Conservation (phyloP, 345 rosid genomes). For the Salix suchowensis region DNA sequence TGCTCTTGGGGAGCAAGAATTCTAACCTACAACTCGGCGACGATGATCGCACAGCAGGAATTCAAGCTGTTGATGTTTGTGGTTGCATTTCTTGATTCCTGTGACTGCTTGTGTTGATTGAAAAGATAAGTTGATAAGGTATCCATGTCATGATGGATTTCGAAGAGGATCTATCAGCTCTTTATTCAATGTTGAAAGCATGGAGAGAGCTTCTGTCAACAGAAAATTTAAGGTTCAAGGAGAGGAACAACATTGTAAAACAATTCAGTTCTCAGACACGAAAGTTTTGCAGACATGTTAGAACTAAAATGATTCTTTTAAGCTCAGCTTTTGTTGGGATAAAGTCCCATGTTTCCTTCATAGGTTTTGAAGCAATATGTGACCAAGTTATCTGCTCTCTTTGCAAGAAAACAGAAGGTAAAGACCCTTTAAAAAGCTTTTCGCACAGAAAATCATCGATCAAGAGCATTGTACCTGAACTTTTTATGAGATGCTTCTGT, state of each 20-base stretch:
- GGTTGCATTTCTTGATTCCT: not conserved
- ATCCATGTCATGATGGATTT: conserved; percentile 26
- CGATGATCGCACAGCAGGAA: not conserved
- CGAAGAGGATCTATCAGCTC: conserved; percentile 27
- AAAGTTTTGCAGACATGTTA: not conserved
- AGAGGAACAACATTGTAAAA: not conserved
- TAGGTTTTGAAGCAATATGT: not conserved
- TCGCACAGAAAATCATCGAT: not conserved
- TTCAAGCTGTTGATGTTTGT: not conserved
- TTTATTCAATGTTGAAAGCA: conserved; percentile 25
- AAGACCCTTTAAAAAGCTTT: not conserved
- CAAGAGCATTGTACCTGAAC: conserved; percentile 31
- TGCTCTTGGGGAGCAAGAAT: not conserved
- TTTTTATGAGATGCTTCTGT: conserved; percentile 20
- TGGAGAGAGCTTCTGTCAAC: conserved; percentile 25
- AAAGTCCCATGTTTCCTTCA: not conserved
- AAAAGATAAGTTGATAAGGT: conserved; percentile 11
- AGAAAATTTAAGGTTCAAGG: not conserved
- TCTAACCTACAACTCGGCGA: not conserved
- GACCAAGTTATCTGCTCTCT: not conserved
- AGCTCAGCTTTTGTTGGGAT: not conserved
- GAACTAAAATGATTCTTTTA: not conserved
- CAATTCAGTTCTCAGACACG: not conserved
- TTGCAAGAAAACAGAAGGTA: not conserved
- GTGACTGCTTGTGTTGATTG: not conserved